phyloP scores from a whole-genome alignment of 169 alveolate species.

The Plasmodium cynomolgi region DNA sequence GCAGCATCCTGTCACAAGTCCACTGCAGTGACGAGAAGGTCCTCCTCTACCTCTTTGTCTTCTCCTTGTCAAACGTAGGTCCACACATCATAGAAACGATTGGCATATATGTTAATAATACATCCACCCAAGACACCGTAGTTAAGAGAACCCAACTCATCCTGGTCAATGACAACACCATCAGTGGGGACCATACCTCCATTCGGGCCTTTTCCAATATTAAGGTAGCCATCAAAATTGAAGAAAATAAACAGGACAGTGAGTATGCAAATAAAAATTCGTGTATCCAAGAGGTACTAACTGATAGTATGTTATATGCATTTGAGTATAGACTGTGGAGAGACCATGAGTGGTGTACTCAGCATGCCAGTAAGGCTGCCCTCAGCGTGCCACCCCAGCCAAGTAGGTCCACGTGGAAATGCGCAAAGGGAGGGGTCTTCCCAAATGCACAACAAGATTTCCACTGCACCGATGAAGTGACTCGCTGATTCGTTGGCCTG shows the following conservation, averaged over 20 bases:
- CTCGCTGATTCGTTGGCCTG: no score
- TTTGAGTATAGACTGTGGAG: conserved; percentile 18
- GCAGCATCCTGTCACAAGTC: conserved; percentile 24
- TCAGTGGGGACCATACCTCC: neutral
- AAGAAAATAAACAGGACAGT: conserved; percentile 12
- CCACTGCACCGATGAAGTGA: no score
- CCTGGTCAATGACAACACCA: neutral
- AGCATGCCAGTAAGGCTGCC: neutral
- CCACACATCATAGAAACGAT: conserved; percentile 10
- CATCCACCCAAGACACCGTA: conserved; percentile 1
- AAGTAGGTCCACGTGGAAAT: neutral
- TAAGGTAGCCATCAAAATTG: conserved; percentile 30
- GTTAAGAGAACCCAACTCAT: neutral
- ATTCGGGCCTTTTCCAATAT: conserved; percentile 3
- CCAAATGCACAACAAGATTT: neutral
- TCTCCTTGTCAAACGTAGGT: conserved; percentile 19
- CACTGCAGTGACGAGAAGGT: conserved; percentile 18
- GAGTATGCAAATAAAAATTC: conserved; percentile 21
- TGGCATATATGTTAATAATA: conserved; percentile 11
- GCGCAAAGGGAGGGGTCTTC: neutral
- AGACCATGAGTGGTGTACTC: neutral
- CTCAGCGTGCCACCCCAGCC: neutral
- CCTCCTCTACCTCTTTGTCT: conserved; percentile 24
- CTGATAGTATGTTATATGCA: conserved; percentile 6
- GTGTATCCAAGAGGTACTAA: conserved; percentile 19